Evolutionary conservation across 805 yeast species (phyloP).

Genomic region (Yarrowia sp.): DNA sequence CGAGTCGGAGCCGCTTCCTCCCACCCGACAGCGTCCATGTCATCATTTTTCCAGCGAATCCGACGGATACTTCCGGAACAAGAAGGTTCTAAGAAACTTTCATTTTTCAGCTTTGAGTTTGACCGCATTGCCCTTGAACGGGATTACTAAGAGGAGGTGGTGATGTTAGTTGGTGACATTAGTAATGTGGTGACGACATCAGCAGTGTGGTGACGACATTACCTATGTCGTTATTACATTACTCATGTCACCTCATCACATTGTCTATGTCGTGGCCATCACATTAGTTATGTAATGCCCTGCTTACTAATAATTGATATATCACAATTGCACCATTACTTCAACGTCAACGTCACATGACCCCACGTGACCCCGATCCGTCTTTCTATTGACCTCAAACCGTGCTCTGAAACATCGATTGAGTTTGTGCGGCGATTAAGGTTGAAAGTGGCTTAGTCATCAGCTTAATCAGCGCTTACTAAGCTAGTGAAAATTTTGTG

Average conservation of each 20-base stretch:
- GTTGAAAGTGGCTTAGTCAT: not conserved
- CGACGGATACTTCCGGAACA: conserved; percentile 23
- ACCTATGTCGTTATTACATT: too few relatives aligned
- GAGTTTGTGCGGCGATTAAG: conserved; percentile 6
- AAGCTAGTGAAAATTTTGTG: conserved; percentile 16
- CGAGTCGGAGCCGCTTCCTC: conserved; percentile 36
- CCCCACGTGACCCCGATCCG: not conserved
- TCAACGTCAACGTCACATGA: not conserved
- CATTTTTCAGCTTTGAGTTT: conserved; percentile 18
- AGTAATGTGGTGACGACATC: too few relatives aligned
- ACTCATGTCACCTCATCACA: too few relatives aligned
- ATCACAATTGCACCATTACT: not conserved
- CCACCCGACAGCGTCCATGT: conserved; percentile 3
- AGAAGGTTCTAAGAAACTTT: conserved; percentile 11
- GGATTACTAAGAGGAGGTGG: not conserved
- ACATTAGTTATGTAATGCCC: too few relatives aligned
- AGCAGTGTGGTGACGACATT: too few relatives aligned
- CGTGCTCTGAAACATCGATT: conserved; percentile 3
- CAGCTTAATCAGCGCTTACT: not conserved
- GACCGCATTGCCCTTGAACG: conserved; percentile 17
- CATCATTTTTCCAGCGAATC: not conserved
- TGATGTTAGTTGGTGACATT: too few relatives aligned
- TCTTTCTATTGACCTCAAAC: not conserved
- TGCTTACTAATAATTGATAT: too few relatives aligned
- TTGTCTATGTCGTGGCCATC: too few relatives aligned